phyloP scores from a whole-genome alignment of 2,329 filamentous ascomycete species.

The Fusarium setosum region DNA sequence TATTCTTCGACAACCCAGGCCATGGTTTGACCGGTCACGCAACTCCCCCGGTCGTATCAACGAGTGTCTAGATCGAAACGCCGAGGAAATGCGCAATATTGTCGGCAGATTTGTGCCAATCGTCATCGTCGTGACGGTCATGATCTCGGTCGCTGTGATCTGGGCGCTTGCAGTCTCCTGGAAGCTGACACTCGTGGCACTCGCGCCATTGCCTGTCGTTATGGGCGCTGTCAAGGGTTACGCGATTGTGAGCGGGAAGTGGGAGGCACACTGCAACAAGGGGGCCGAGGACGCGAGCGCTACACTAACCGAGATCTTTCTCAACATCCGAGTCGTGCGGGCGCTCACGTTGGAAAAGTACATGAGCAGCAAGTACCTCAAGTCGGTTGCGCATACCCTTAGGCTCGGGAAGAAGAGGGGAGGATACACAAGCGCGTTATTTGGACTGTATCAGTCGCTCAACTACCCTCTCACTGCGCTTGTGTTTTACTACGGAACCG shows the following conservation, averaged over 20 bases:
- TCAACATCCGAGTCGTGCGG: conserved; percentile 82
- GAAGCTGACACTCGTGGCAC: conserved; percentile 82
- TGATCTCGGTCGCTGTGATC: conserved; percentile 74
- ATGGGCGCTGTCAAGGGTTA: conserved; percentile 74
- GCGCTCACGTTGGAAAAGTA: conserved; percentile 78
- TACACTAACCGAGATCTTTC: conserved; percentile 76
- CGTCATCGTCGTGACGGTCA: conserved; percentile 72
- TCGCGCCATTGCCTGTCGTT: conserved; percentile 76
- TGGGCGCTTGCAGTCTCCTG: conserved; percentile 84
- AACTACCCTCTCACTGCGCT: conserved; percentile 80
- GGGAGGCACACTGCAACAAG: conserved; percentile 77
- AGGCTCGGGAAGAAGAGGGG: conserved; percentile 74
- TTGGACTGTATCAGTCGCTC: conserved; percentile 80
- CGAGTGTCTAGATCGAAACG: conserved; percentile 81
- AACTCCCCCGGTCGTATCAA: conserved; percentile 74
- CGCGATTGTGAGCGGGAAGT: conserved; percentile 72
- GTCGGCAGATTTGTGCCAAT: conserved; percentile 82
- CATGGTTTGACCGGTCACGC: conserved; percentile 79
- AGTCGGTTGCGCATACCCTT: conserved; percentile 63
- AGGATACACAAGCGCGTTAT: conserved; percentile 75
- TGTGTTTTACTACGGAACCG: conserved; percentile 85
- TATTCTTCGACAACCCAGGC: conserved; percentile 79
- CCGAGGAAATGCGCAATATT: conserved; percentile 88
- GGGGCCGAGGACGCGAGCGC: conserved; percentile 69
- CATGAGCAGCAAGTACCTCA: conserved; percentile 73